Evolutionary conservation across 208 protist genomes (phyloP).

Genomic region (Acanthamoeba lenticulata): DNA sequence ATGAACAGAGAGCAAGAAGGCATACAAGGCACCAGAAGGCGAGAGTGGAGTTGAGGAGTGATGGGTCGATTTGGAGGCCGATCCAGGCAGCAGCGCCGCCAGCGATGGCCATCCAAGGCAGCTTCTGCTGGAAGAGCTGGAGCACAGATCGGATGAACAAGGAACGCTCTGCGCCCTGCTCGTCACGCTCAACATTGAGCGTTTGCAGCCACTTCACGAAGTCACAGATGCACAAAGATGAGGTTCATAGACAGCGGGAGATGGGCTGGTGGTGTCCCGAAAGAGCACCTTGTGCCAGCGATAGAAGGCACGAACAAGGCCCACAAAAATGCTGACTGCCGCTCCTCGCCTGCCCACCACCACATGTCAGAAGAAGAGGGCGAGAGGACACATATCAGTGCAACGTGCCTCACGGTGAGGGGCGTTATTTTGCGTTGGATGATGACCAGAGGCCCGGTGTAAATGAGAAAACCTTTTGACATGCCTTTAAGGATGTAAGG

Average conservation of each 20-base stretch:
- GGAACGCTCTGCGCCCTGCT: not conserved
- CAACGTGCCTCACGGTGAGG: not conserved
- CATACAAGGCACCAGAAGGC: slow-evolving; percentile 54
- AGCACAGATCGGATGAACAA: not conserved
- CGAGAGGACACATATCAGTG: not conserved
- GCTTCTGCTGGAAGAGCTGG: slow-evolving; percentile 29
- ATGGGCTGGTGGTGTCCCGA: not conserved
- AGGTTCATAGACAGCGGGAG: not conserved
- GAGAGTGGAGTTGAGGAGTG: slow-evolving; percentile 43
- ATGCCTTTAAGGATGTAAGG: not conserved
- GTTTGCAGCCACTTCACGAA: not conserved
- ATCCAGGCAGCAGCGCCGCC: slow-evolving; percentile 4
- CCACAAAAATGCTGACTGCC: not conserved
- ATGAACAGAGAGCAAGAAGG: not conserved
- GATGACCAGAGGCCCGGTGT: not conserved
- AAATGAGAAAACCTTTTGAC: slow-evolving; percentile 23
- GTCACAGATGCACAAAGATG: not conserved
- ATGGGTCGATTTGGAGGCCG: slow-evolving; percentile 24
- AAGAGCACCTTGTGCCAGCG: slow-evolving; percentile 3
- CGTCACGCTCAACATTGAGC: not conserved
- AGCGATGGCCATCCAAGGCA: slow-evolving; percentile 14
- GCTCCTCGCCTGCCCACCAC: not conserved
- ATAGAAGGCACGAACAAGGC: not conserved
- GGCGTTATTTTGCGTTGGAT: slow-evolving; percentile 6
- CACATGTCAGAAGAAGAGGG: not conserved